Conservation (phyloP, 2,329 filamentous ascomycete genomes). For the Scorias spongiosa region DNA sequence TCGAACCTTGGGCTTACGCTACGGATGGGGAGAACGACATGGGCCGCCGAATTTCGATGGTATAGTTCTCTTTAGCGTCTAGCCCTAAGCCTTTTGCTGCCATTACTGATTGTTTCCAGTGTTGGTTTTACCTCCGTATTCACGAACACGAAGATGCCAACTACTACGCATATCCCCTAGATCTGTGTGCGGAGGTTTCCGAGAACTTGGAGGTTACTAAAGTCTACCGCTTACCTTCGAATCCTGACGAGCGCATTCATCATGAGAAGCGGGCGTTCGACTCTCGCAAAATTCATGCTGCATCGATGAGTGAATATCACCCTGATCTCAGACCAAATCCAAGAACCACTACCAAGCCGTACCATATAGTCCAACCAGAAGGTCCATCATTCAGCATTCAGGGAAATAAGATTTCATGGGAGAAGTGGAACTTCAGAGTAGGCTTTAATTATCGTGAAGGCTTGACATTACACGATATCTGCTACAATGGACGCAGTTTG, state of each 20-base stretch:
- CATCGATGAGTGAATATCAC: slow-evolving; percentile 23
- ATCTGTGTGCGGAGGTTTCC: slow-evolving; percentile 49
- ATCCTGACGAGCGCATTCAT: slow-evolving; percentile 36
- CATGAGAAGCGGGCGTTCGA: slow-evolving; percentile 16
- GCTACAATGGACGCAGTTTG: slow-evolving; percentile 49
- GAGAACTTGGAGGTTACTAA: slow-evolving; percentile 46
- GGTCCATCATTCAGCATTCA: slow-evolving; percentile 46
- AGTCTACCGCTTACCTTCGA: slow-evolving; percentile 49
- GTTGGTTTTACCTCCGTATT: slow-evolving; percentile 49
- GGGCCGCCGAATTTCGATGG: slow-evolving; percentile 21
- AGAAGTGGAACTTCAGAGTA: slow-evolving; percentile 46
- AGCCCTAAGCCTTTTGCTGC: slow-evolving; percentile 12
- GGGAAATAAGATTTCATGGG: slow-evolving; percentile 27
- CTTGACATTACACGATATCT: slow-evolving; percentile 53
- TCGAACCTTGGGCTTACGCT: slow-evolving; percentile 53
- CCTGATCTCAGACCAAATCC: slow-evolving; percentile 1
- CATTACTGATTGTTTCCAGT: slow-evolving; percentile 37
- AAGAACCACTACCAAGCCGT: slow-evolving; percentile 36
- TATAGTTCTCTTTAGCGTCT: slow-evolving; percentile 7
- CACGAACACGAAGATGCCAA: slow-evolving; percentile 46
- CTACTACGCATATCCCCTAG: slow-evolving; percentile 49
- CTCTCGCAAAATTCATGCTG: slow-evolving; percentile 38
- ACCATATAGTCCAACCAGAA: slow-evolving; percentile 53
- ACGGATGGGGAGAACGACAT: slow-evolving; percentile 2
- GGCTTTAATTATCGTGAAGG: slow-evolving; percentile 57